Base-by-base conservation (phyloP, 345 rosid genomes). In the Boechera stricta region DNA sequence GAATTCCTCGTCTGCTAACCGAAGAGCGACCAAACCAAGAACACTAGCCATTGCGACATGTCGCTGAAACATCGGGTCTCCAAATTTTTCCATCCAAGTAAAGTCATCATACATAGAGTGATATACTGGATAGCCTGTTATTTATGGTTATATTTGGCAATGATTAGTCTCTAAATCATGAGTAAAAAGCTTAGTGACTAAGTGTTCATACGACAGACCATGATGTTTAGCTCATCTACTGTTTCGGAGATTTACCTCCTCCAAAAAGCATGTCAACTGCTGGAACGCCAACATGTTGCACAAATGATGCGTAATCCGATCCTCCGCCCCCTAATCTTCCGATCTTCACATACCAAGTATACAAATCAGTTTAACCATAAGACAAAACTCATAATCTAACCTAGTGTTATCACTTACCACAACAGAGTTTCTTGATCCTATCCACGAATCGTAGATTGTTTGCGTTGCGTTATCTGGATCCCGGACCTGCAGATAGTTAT, bases 71-170 rank as follows among this genome's bases (percentile, higher is more conserved):
- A 74, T 80, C 6, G 90, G 97, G 60, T 88, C 93, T 11, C 98
- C 98, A 68, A 85, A 91, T 3, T 87, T 88, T 64, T 91, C 77
- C 93, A 89, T 91, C 98, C 97, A 93, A 65, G 82, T 49, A 60
- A 82, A 93, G 74, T 93, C 95, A 71, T 93, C 97, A 18, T 91
- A 93, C 89, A 88, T 87, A 15, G 97, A 91, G 77, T 93, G 98
- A 74, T 93, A 91, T 13, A 88, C 93, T 15, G 97, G 93, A 82
- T 86, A 89, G 38, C 79, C 98, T 91, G 87, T 75, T 47, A 54
- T 49, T 39, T 39, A 48, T 45, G 1, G 51, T 45, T 45, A 13
- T 13, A 5, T 0, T 45, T 60, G 29, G 54, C 39, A 39, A 48
- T 60, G 29, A 12, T 32, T 24, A 12, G 26, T 31, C 2, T 39